Conservation (phyloP, 768 basidiomycete genomes). For the Suillus bovinus region DNA sequence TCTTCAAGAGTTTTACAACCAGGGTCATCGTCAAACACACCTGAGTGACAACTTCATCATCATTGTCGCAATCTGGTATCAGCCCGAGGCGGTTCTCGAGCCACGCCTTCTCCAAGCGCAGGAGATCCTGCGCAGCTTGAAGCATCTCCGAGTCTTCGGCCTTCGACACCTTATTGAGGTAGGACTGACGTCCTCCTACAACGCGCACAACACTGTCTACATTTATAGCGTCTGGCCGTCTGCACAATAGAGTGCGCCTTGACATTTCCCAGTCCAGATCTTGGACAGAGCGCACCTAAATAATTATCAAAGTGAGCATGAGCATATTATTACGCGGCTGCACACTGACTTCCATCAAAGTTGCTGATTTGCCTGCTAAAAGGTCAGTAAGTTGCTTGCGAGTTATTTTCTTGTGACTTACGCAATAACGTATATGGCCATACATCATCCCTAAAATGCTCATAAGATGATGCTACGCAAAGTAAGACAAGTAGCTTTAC, state of each 20-base stretch:
- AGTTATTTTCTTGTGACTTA: slow-evolving; percentile 33
- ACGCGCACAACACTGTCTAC: slow-evolving; percentile 49
- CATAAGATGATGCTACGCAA: slow-evolving; percentile 16
- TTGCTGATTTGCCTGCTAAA: slow-evolving; percentile 61
- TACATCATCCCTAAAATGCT: slow-evolving; percentile 68
- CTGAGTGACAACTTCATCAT: slow-evolving; percentile 87
- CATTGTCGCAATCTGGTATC: slow-evolving; percentile 70
- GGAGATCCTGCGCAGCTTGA: slow-evolving; percentile 60
- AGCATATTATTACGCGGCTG: background rate
- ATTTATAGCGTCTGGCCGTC: slow-evolving; percentile 28
- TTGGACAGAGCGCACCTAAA: slow-evolving; percentile 66
- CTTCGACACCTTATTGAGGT: slow-evolving; percentile 55
- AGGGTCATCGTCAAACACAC: slow-evolving; percentile 37
- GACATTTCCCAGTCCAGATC: slow-evolving; percentile 67
- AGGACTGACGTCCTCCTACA: slow-evolving; percentile 81
- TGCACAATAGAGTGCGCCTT: slow-evolving; percentile 46
- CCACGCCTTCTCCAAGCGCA: slow-evolving; percentile 79
- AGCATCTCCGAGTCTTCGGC: slow-evolving; percentile 59
- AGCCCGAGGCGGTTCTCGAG: slow-evolving; percentile 74
- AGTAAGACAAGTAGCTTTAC: slow-evolving; percentile 39
- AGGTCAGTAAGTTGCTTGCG: slow-evolving; percentile 14
- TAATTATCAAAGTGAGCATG: slow-evolving; percentile 5
- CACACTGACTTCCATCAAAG: slow-evolving; percentile 65
- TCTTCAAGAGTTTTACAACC: slow-evolving; percentile 2
- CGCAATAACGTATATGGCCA: slow-evolving; percentile 76